Evolutionary conservation across 345 rosid genomes (phyloP), one percentile per base, ranked within the genome.

Genomic region (Linum trigynum): DNA sequence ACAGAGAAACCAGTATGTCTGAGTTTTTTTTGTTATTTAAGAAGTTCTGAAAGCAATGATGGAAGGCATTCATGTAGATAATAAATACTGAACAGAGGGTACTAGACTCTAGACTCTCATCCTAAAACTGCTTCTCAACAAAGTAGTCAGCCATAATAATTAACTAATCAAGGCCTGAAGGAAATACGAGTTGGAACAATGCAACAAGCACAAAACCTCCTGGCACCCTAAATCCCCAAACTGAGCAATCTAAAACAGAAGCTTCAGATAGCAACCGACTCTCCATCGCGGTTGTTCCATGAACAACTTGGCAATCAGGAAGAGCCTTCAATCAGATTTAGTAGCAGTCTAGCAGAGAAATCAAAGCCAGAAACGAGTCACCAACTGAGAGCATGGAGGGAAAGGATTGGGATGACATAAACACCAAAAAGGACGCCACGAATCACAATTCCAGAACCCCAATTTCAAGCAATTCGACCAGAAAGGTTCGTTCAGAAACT

Each of bases 401-500:
- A 43, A 48, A 48, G 53, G 53, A 6, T 48, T 48, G 9, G 53
- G 14, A 48, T 48, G 37, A 35, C 61, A 5, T 17, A 17, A 10
- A 37, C 10, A 57, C 16, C 32, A 5, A 32, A 12, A n/a, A 57
- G 11, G 14, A 57, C 1, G 1, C 7, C 60, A 7, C 3, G 60
- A 16, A 14, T 37, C 61, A 17, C 8, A 57, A 17, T 57, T 35
- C 5, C 61, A 17, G 38, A 68, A 35, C 35, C 64, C 38, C n/a
- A 40, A 62, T 6, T n/a, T 14, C 17, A 62, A 32, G 0, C 15
- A 51, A 60, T 7, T 3, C 36, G 35, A 43, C 14, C 59, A 17
- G 41, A 68, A 56, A 7, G 62, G 70, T 41, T 37, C 39, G 62
- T 36, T 59, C 62, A 59, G 4, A 11, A 59, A 35, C 39, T 39